phyloP scores from a whole-genome alignment of 805 yeast species.

The Candida parachauliodes region DNA sequence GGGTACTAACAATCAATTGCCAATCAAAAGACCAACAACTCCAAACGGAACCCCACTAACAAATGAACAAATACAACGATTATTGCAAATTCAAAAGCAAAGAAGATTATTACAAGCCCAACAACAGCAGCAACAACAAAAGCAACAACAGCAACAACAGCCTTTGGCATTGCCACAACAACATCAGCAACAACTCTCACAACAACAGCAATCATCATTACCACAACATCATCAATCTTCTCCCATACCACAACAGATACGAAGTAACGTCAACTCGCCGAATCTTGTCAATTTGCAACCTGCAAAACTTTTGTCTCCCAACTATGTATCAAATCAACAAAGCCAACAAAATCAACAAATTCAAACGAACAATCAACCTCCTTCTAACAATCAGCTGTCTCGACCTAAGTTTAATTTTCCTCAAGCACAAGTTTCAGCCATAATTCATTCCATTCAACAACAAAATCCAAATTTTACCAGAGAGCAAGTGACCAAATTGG shows the following conservation, averaged over 20 bases:
- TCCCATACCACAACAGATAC: conserved; percentile 1
- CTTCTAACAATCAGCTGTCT: conserved; percentile 3
- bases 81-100: conserved; percentile 51
- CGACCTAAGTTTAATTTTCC: conserved; percentile 44
- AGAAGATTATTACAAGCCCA: conserved; percentile 46
- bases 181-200: conserved; percentile 2
- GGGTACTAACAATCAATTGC: conserved; percentile 4
- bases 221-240: conserved; percentile 3
- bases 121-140: conserved; percentile 21
- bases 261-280: conserved; percentile 1
- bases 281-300: conserved; percentile 2
- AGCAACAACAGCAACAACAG: conserved; percentile 13
- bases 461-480: conserved; percentile 61
- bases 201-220: conserved; percentile 2
- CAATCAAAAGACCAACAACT: conserved; percentile 36
- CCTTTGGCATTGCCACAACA: too few relatives aligned
- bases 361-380: conserved; percentile 14
- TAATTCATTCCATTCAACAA: conserved; percentile 60
- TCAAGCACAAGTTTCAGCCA: conserved; percentile 62
- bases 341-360: not conserved
- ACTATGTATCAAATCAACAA: not conserved
- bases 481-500: conserved; percentile 62
- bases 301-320: not conserved
- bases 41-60: conserved; percentile 59
- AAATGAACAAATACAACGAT: conserved; percentile 57